Base-by-base conservation (phyloP, 768 basidiomycete genomes). In the Leucocoprinus birnbaumii region DNA sequence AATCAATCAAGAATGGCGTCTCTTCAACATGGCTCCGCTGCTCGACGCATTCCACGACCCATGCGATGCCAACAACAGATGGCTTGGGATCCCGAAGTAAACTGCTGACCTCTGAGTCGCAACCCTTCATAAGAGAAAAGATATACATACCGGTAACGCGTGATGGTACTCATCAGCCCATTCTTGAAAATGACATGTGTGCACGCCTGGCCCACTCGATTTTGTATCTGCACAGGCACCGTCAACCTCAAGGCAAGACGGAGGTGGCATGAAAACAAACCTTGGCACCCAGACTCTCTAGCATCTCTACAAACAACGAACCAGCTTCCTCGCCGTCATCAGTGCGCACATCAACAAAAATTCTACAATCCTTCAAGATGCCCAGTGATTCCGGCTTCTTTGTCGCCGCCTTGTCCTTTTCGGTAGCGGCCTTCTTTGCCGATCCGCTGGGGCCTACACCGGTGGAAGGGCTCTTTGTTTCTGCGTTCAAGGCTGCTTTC, bases 111-210 rank as follows among this genome's bases (percentile, higher is more conserved):
- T 43, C 21, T 55, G 26, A 41, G 19, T 43, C 48, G 43, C n/a
- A 46, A 50, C 5, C 22, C 27, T 25, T 16, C 6, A 13, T n/a
- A 38, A 3, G 13, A 38, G 7, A 58, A 47, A 26, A 46, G 19
- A 11, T 18, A 18, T 31, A 68, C 77, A 55, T 53, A 87, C 86
- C 85, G 78, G 68, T 89, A 91, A 38, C 84, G 83, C 19, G 76
- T 79, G 42, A 92, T 64, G 2, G 93, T 95, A 58, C 85, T 85
- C 65, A 83, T 79, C 19, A 83, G 66, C 1, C 92, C 92, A 56
- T 90, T 87, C 76, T 94, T 95, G 68, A 79, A 94, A 6, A 95
- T 82, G 55, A 95, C 82, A 67, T 93, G 92, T 4, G 91, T 93
- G 60, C 91, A 86, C 18, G 80, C 80, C 64, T 85, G 82, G 25